Conservation (phyloP, 257 asterid genomes). For the Voacanga thouarsii region DNA sequence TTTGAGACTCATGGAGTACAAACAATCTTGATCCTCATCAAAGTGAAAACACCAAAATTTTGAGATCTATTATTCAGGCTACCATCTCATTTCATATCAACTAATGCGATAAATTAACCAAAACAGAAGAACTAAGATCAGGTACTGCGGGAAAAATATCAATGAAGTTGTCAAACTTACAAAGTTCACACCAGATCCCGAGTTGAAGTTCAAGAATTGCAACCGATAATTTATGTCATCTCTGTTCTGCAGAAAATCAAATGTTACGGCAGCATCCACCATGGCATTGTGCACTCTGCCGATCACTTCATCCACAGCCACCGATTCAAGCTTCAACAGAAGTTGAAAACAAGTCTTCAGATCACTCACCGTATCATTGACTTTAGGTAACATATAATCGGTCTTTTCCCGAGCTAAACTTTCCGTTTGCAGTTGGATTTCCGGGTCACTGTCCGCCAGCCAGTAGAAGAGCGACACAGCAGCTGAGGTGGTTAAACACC, state of each 20-base stretch:
- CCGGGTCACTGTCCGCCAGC: no score
- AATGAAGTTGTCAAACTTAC: background rate
- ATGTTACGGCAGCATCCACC: background rate
- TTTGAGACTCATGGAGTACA: no score
- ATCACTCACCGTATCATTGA: background rate
- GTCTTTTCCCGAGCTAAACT: background rate
- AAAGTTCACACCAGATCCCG: background rate
- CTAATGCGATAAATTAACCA: background rate
- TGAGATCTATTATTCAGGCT: background rate
- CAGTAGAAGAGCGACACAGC: background rate
- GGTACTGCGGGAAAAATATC: background rate
- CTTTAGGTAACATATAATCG: background rate
- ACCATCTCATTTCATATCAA: background rate
- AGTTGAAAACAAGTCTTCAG: background rate
- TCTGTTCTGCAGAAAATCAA: background rate
- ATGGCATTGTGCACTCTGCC: background rate
- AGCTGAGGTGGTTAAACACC: background rate
- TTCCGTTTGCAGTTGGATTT: background rate
- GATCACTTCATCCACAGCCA: background rate
- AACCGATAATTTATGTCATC: background rate
- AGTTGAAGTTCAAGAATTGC: background rate
- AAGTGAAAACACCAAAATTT: no score
- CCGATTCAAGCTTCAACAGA: background rate
- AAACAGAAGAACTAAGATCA: background rate
- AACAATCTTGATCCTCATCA: background rate